Conservation (phyloP, 2,329 filamentous ascomycete species). For the Fusarium sp. region DNA sequence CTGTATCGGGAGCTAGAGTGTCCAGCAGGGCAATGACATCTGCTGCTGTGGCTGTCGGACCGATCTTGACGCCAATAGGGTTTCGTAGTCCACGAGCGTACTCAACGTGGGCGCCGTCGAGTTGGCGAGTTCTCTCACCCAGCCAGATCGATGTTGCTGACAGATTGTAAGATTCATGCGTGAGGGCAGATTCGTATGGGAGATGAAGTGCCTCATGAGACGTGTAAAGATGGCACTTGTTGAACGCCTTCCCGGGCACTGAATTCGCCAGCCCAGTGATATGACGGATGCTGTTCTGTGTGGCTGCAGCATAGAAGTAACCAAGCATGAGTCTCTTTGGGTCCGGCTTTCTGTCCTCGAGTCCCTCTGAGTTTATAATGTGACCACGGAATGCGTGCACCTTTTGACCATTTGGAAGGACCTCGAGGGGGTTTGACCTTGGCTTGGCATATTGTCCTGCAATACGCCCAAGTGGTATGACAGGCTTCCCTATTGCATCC, state of each 20-base stretch:
- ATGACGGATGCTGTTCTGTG: not conserved
- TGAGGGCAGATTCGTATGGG: not conserved
- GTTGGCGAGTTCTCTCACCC: not conserved
- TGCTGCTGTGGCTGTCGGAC: not conserved
- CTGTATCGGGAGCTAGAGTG: not conserved
- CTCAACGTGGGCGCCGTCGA: not conserved
- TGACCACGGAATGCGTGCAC: not conserved
- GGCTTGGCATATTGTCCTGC: not conserved
- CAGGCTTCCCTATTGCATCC: not conserved
- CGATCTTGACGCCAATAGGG: not conserved
- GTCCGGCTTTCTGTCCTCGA: not conserved
- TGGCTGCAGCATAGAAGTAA: not conserved
- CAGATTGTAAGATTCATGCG: not conserved
- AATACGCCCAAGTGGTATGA: not conserved
- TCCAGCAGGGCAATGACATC: not conserved
- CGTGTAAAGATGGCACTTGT: not conserved
- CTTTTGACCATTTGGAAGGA: not conserved
- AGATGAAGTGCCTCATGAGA: not conserved
- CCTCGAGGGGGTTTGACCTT: not conserved
- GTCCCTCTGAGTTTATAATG: not conserved
- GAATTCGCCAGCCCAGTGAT: not conserved
- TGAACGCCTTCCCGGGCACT: not conserved
- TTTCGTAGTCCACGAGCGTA: not conserved
- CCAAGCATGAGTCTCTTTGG: not conserved
- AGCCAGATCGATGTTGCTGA: not conserved